Evolutionary conservation across 192 early-diverging fungal genomes (phyloP).

Genomic region (Thamnidium elegans): DNA sequence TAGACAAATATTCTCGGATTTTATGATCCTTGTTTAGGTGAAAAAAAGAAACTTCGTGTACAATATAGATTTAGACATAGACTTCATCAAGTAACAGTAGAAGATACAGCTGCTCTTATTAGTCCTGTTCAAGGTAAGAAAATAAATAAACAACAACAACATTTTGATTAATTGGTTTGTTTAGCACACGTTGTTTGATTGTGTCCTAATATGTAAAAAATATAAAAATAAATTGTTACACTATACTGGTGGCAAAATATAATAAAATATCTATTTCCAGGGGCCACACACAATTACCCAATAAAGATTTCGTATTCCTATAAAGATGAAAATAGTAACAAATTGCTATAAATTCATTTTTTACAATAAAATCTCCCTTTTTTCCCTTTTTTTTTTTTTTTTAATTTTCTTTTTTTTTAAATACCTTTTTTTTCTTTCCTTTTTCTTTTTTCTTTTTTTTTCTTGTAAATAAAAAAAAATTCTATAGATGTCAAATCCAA

Average conservation of each 20-base stretch:
- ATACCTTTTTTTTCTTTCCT: not conserved
- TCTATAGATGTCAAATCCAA: slow-evolving; percentile 17
- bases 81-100: not conserved
- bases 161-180: not conserved
- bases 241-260: slow-evolving; percentile 21
- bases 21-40: slow-evolving; percentile 19
- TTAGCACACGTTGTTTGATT: slow-evolving; percentile 9
- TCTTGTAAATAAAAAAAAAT: not conserved
- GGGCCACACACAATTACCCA: not conserved
- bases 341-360: slow-evolving; percentile 16
- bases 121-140: slow-evolving; percentile 14
- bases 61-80: slow-evolving; percentile 15
- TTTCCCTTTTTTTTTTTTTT: slow-evolving; percentile 8
- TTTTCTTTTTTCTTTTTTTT: slow-evolving; percentile 3
- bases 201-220: slow-evolving; percentile 10
- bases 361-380: slow-evolving; percentile 1
- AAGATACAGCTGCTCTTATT: not conserved
- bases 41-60: slow-evolving; percentile 11
- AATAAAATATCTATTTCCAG: slow-evolving; percentile 15
- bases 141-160: not conserved
- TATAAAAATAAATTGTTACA: slow-evolving; percentile 26
- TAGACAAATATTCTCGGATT: slow-evolving; percentile 21
- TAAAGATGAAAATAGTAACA: slow-evolving; percentile 23
- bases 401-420: slow-evolving; percentile 14
- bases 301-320: too few species aligned